These are phyloP conservation scores for Beta lomatogona DNA, from an alignment of 179 eudicot species.

Conservation along the genomic window DNA sequence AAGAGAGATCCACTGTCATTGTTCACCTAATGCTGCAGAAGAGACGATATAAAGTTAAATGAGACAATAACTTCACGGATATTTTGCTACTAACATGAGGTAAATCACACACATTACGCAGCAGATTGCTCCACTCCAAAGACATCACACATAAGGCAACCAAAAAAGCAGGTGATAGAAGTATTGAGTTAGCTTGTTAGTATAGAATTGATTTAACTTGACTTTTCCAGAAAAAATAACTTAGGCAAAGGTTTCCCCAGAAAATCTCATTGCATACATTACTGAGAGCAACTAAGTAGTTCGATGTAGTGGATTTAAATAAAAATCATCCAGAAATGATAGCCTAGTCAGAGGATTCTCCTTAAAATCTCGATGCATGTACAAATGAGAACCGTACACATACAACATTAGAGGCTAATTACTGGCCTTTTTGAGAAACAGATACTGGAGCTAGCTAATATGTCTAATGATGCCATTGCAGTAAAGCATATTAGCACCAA, in stretches of 20 bases:
- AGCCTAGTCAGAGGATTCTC: background rate
- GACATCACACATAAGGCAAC: background rate
- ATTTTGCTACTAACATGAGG: background rate
- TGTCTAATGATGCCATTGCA: background rate
- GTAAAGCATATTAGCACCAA: background rate
- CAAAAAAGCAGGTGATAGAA: background rate
- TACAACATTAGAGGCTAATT: background rate
- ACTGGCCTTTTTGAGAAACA: background rate
- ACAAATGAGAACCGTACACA: background rate
- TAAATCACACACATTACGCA: background rate
- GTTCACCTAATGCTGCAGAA: constrained; percentile 29
- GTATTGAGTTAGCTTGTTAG: background rate
- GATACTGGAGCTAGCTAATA: background rate
- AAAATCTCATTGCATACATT: background rate
- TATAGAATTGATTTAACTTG: background rate
- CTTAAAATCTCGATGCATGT: background rate
- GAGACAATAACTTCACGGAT: background rate
- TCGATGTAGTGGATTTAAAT: background rate
- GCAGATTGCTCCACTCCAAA: background rate
- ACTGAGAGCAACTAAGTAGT: background rate
- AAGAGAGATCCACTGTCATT: constrained; percentile 26
- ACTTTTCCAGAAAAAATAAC: background rate
- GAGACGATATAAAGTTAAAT: background rate
- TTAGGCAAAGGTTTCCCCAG: background rate
- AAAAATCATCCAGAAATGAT: background rate